A percentile compares a stretch with the other conserved stretches of the same genome.
These are phyloP conservation scores for Parastagonospora nodorum DNA, from an alignment of 2,329 filamentous ascomycete genomes.

Conservation along the genomic window DNA sequence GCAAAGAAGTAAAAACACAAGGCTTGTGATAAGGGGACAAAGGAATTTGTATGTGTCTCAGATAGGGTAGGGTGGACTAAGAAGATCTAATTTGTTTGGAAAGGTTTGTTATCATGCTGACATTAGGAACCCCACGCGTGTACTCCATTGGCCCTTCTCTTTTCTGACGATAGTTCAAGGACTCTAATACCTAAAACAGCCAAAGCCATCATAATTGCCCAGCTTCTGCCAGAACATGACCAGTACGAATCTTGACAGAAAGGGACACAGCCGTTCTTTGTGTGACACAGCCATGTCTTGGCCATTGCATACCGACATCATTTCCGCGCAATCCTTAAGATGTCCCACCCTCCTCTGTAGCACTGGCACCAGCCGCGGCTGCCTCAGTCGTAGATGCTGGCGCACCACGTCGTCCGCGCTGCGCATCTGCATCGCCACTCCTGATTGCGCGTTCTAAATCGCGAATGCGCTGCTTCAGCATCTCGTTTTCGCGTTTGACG, in stretches of 20 bases:
- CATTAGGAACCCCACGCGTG: slow-evolving; percentile 5
- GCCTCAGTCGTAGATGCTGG: slow-evolving; percentile 13
- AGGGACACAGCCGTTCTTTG: not conserved
- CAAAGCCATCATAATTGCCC: not conserved
- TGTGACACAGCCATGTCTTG: slow-evolving; percentile 14
- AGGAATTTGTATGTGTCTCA: not conserved
- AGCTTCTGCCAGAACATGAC: not conserved
- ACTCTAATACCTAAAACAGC: not conserved
- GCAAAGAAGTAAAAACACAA: not conserved
- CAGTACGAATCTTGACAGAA: not conserved
- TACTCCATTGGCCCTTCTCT: slow-evolving; percentile 3
- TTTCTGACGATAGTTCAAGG: not conserved
- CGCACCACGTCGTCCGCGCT: slow-evolving; percentile 41
- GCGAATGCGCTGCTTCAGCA: slow-evolving; percentile 53
- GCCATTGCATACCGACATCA: slow-evolving; percentile 10
- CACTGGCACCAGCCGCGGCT: slow-evolving; percentile 5
- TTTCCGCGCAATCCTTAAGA: slow-evolving; percentile 9
- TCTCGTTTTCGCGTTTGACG: slow-evolving; percentile 57
- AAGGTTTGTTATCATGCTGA: slow-evolving; percentile 6
- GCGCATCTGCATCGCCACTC: slow-evolving; percentile 23
- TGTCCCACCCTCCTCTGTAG: slow-evolving; percentile 7
- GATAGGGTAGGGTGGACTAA: not conserved
- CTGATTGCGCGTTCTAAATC: slow-evolving; percentile 51
- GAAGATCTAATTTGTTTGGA: slow-evolving; percentile 2
- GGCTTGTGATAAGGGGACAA: not conserved